Evolutionary conservation across 202 grass and related monocot species (phyloP).

Genomic region (Setaria italica): DNA sequence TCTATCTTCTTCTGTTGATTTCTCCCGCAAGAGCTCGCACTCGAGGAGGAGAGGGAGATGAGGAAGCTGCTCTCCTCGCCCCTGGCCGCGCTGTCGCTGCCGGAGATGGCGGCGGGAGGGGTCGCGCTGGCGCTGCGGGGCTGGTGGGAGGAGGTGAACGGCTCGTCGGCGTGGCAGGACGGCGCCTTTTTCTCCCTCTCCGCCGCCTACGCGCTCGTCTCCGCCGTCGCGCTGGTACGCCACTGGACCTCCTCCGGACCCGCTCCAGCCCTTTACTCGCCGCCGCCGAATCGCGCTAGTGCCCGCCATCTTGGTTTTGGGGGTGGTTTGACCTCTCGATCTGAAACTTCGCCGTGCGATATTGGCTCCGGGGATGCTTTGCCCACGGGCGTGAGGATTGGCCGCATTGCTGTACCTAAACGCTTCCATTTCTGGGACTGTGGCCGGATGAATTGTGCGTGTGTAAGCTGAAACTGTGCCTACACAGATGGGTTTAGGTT

Average conservation of each 20-base stretch:
- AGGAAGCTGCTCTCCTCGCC: slow-evolving; percentile 30
- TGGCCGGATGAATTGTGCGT: not conserved
- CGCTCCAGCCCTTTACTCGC: not conserved
- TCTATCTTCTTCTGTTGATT: not conserved
- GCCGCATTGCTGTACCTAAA: not conserved
- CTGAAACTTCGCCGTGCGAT: slow-evolving; percentile 12
- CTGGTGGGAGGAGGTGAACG: slow-evolving; percentile 76
- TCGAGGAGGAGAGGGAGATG: slow-evolving; percentile 10
- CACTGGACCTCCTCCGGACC: not conserved
- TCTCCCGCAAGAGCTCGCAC: not conserved
- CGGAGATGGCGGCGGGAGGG: slow-evolving; percentile 17
- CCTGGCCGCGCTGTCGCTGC: slow-evolving; percentile 18
- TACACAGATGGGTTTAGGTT: not conserved
- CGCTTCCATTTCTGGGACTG: not conserved
- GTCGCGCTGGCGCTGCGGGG: slow-evolving; percentile 33
- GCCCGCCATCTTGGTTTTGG: not conserved
- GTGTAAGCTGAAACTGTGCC: not conserved
- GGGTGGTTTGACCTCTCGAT: slow-evolving; percentile 28
- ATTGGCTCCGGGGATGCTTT: not conserved
- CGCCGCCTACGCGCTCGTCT: slow-evolving; percentile 67
- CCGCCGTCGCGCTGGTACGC: slow-evolving; percentile 64
- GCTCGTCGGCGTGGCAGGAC: slow-evolving; percentile 70
- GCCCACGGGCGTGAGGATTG: not conserved
- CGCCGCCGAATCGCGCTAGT: not conserved
- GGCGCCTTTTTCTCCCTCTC: slow-evolving; percentile 68